Conservation (phyloP, 805 yeast species). For the Maudiozyma serrabonitensis region DNA sequence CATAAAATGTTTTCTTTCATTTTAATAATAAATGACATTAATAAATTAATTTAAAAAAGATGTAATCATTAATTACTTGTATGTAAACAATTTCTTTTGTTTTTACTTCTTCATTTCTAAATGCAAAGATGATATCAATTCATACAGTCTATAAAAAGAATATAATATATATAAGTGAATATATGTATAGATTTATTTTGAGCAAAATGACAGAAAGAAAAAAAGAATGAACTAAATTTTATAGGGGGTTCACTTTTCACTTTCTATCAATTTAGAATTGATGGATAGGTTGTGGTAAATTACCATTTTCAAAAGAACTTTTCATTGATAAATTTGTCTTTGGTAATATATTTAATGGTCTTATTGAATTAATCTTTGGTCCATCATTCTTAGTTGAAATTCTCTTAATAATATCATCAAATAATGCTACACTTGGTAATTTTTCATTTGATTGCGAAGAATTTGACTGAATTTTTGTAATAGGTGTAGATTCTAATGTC, state of each 20-base stretch:
- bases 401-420: conserved; percentile 2
- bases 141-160: background rate
- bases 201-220: background rate
- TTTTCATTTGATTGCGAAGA: background rate
- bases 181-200: conserved; percentile 1
- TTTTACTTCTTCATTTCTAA: too few relatives aligned
- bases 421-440: conserved; percentile 4
- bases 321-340: conserved; percentile 8
- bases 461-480: background rate
- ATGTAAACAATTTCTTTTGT: too few relatives aligned
- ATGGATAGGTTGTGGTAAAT: conserved; percentile 25
- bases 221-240: background rate
- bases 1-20: too few relatives aligned
- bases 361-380: background rate
- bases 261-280: conserved; percentile 14
- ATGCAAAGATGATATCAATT: too few relatives aligned
- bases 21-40: too few relatives aligned
- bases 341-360: conserved; percentile 1
- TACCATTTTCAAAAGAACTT: conserved; percentile 20
- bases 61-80: too few relatives aligned
- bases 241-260: background rate
- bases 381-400: background rate
- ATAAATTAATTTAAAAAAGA: too few relatives aligned
- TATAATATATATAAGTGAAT: background rate
- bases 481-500: too few relatives aligned